Evolutionary conservation across 345 rosid species (phyloP), one percentile per base, ranked within the genome.

Genomic region (Populus simonii): DNA sequence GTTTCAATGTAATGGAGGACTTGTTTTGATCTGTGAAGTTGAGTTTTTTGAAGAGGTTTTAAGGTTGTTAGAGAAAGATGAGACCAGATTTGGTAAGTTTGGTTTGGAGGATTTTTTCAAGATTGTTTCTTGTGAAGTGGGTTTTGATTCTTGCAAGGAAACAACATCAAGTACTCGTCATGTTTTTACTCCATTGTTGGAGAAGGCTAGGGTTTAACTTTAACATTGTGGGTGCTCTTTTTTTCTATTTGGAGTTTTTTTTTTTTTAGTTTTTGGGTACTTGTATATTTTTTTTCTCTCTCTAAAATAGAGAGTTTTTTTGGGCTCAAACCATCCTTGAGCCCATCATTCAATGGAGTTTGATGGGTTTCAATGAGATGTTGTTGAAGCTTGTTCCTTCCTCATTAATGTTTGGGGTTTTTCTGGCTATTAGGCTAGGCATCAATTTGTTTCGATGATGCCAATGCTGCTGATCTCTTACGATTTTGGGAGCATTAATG

Each of bases 11-110:
- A 59, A 11, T 1, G 65, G 65, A 59, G 65, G 29, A 4, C 65
- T 59, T 59, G 65, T 23, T 1, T 23, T 59, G 65, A 2, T 59
- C 9, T 59, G 65, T 11, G 65, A 59, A 10, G 65, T 10, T 23
- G 65, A 59, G 65, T 59, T 59, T 59, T 59, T 59, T 59, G 65
- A 59, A n/a, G 65, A 59, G 65, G 65, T 59, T 59, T 59, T 59
- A 23, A 59, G 65, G 29, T 59, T 59, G 65, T 59, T 59, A n/a
- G 65, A 59, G 25, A 59, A 59, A 59, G 65, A 59, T 4, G 65
- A 59, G 65, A 23, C 29, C 25, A 10, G 27, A 59, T 59, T 59
- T 23, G 29, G 29, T 3, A 59, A 6, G 29, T 59, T 59, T 59
- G 65, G 29, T 59, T 4, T 59, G 29, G 65, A 59, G 65, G 65